phyloP scores from a whole-genome alignment of 2,329 filamentous ascomycete genomes.

The Fusarium illudens region DNA sequence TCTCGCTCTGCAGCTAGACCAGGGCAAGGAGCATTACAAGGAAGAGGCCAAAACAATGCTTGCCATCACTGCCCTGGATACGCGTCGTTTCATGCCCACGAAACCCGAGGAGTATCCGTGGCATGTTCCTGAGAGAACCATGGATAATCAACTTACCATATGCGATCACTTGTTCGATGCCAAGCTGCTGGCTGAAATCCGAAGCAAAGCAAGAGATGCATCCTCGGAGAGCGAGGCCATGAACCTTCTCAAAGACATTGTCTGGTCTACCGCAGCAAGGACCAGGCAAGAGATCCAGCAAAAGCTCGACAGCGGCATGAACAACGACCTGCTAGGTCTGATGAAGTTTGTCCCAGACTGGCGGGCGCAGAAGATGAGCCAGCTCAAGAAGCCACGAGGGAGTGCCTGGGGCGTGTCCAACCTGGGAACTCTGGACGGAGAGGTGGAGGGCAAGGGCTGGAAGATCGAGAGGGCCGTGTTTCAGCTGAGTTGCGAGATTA shows the following conservation, averaged over 20 bases:
- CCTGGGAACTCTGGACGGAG: slow-evolving; percentile 40
- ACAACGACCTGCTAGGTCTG: slow-evolving; percentile 37
- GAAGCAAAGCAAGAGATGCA: slow-evolving; percentile 25
- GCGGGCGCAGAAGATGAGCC: slow-evolving; percentile 21
- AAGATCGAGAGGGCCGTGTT: slow-evolving; percentile 33
- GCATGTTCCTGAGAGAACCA: slow-evolving; percentile 29
- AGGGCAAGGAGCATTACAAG: slow-evolving; percentile 11
- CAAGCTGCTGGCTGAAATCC: slow-evolving; percentile 16
- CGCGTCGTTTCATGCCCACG: slow-evolving; percentile 27
- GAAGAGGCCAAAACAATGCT: slow-evolving; percentile 25
- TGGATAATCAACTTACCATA: slow-evolving; percentile 32
- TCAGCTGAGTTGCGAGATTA: slow-evolving; percentile 35
- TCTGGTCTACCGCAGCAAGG: slow-evolving; percentile 22
- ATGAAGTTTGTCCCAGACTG: slow-evolving; percentile 41
- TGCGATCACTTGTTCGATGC: slow-evolving; percentile 17
- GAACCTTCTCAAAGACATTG: slow-evolving; percentile 21
- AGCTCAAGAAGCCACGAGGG: slow-evolving; percentile 36
- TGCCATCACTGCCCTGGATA: slow-evolving; percentile 30
- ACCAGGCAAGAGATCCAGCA: slow-evolving; percentile 24
- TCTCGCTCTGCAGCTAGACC: slow-evolving; percentile 29
- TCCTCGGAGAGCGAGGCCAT: slow-evolving; percentile 17
- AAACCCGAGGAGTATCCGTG: slow-evolving; percentile 18
- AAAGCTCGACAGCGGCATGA: slow-evolving; percentile 28
- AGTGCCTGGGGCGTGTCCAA: slow-evolving; percentile 40
- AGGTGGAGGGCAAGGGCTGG: slow-evolving; percentile 23